Percentiles rank a stretch among this genome's conserved stretches.
These are phyloP conservation scores for Henckelia pumila DNA, from an alignment of 257 asterid species.

Conservation along the genomic window DNA sequence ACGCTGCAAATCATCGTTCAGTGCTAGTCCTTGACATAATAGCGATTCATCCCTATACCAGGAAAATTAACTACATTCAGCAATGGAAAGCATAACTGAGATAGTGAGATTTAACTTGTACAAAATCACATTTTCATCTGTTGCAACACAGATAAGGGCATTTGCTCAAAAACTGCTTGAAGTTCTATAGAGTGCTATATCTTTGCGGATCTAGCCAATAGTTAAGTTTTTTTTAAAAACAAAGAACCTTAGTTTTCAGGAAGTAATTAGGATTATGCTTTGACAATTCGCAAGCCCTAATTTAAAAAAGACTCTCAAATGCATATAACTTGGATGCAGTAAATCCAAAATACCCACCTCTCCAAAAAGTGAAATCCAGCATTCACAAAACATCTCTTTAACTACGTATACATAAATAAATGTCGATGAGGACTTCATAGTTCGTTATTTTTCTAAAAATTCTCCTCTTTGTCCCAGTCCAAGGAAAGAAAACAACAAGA, in stretches of 20 bases:
- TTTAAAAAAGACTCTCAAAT: constrained; percentile 8
- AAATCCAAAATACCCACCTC: not conserved
- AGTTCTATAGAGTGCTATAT: constrained; percentile 10
- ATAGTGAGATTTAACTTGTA: constrained; percentile 10
- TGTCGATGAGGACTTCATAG: constrained; percentile 5
- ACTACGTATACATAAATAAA: not conserved
- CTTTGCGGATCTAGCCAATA: constrained; percentile 12
- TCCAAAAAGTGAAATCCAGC: constrained; percentile 7
- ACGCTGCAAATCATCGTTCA: constrained; percentile 93
- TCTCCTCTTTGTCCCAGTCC: not conserved
- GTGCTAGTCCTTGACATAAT: constrained; percentile 84
- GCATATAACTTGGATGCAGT: constrained; percentile 12
- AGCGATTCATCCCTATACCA: constrained; percentile 82
- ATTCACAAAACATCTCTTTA: constrained; percentile 9
- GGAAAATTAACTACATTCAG: constrained; percentile 23
- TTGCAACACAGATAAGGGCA: not conserved
- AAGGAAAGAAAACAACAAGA: not conserved
- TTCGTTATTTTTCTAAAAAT: not conserved
- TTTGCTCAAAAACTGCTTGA: constrained; percentile 18
- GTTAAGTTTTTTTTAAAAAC: not conserved
- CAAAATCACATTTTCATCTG: constrained; percentile 12
- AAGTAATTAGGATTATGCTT: too few relatives aligned
- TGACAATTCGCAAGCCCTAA: not conserved
- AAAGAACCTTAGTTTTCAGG: too few relatives aligned
- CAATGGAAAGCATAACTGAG: not conserved